These are phyloP conservation scores for Coix lacrymajobi DNA, from an alignment of 176 grass and related monocot genomes.

Conservation along the genomic window DNA sequence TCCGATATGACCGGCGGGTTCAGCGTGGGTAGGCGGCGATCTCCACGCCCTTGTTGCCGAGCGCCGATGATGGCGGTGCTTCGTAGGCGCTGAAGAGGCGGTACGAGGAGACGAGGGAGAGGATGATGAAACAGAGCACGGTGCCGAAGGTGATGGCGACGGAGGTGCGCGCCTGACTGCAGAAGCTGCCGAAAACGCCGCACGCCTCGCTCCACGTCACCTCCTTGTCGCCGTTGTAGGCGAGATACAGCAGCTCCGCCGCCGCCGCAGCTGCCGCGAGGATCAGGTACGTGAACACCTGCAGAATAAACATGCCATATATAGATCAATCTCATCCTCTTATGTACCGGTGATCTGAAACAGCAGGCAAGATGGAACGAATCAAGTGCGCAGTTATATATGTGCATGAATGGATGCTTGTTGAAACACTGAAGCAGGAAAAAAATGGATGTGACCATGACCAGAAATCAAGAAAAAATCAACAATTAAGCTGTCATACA, in stretches of 20 bases:
- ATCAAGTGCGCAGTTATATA: not conserved
- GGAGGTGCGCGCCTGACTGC: constrained; percentile 58
- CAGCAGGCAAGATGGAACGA: not conserved
- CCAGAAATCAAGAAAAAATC: not conserved
- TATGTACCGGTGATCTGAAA: no score
- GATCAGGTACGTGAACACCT: constrained; percentile 86
- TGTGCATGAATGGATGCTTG: not conserved
- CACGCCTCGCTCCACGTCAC: constrained; percentile 95
- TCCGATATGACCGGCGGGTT: not conserved
- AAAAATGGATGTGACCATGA: not conserved
- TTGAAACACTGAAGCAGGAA: not conserved
- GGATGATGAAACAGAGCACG: constrained; percentile 67
- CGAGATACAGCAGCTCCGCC: constrained; percentile 76
- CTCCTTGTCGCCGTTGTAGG: constrained; percentile 80
- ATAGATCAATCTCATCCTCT: not conserved
- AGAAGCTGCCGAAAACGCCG: constrained; percentile 68
- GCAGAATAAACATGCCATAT: not conserved
- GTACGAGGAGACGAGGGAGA: constrained; percentile 89
- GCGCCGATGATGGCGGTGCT: constrained; percentile 40
- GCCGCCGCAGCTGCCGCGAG: constrained; percentile 70
- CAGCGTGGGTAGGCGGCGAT: constrained; percentile 64
- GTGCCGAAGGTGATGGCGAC: constrained; percentile 79
- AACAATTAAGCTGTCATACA: not conserved
- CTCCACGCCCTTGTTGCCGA: constrained; percentile 61
- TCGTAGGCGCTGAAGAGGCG: constrained; percentile 91